Conservation (phyloP, 2,329 filamentous ascomycete genomes). For the Ascomycota sp. region DNA sequence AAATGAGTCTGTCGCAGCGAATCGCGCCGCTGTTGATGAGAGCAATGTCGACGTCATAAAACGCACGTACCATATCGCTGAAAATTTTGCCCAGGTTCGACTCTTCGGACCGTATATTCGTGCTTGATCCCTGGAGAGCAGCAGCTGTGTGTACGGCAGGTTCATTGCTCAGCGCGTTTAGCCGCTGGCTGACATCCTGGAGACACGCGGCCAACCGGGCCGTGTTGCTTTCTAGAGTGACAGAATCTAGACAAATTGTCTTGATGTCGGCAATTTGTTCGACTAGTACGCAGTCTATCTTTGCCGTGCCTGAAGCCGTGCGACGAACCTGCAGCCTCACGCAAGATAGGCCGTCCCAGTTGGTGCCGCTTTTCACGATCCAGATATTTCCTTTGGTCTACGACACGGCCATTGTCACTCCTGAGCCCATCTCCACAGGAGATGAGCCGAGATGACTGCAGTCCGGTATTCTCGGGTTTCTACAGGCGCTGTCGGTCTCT, state of each 20-base stretch:
- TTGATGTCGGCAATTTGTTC: neutral
- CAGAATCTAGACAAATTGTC: neutral
- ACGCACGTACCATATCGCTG: conserved; percentile 7
- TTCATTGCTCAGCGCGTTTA: conserved; percentile 4
- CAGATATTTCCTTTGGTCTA: neutral
- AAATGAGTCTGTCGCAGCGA: conserved; percentile 6
- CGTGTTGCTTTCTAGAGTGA: neutral
- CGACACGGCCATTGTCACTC: neutral
- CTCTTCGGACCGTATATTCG: conserved; percentile 6
- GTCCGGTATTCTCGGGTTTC: conserved; percentile 1
- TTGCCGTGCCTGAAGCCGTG: neutral
- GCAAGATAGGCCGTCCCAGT: conserved; percentile 2
- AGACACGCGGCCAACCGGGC: neutral
- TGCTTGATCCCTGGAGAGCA: conserved; percentile 6
- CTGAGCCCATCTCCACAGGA: neutral
- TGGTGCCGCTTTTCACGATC: conserved; percentile 4
- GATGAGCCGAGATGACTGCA: no score
- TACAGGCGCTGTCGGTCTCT: conserved; percentile 2
- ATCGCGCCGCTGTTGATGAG: conserved; percentile 8
- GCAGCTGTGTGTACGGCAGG: conserved; percentile 4
- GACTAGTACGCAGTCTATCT: neutral
- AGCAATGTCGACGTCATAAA: conserved; percentile 7
- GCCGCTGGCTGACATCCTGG: conserved; percentile 3
- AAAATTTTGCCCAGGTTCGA: conserved; percentile 9
- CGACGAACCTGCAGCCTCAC: conserved; percentile 1